Conservation (phyloP, 257 asterid genomes). For the Sherardia arvensis region DNA sequence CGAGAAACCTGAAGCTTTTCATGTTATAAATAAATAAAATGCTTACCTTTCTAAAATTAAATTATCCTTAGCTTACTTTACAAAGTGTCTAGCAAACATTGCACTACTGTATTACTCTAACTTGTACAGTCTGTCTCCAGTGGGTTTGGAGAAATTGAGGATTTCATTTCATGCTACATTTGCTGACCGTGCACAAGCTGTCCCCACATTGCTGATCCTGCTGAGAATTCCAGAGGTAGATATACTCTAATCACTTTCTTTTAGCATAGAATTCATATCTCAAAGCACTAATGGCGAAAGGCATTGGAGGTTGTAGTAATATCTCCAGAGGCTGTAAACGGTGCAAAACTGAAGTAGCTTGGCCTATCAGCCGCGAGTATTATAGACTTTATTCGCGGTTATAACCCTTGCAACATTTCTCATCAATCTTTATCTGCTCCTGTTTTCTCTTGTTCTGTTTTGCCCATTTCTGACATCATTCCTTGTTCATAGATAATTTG, state of each 20-base stretch:
- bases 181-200: background rate
- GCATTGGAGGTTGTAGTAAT: constrained; percentile 11
- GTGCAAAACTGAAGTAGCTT: constrained; percentile 20
- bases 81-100: background rate
- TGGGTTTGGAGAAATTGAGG: background rate
- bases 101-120: background rate
- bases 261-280: background rate
- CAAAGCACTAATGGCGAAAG: constrained; percentile 14
- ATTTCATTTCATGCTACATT: background rate
- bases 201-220: background rate
- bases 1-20: background rate
- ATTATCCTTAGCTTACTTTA: background rate
- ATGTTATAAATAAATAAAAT: background rate
- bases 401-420: constrained; percentile 47
- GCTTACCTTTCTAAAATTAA: background rate
- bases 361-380: constrained; percentile 23
- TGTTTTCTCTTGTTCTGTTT: constrained; percentile 26
- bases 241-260: background rate
- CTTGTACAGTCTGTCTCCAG: background rate
- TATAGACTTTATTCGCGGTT: constrained; percentile 18
- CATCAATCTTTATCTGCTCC: constrained; percentile 29
- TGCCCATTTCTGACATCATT: constrained; percentile 38
- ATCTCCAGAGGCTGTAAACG: constrained; percentile 10
- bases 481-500: constrained; percentile 73
- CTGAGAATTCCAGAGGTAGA: background rate